Base-by-base conservation (phyloP, 371 early-diverging fungal genomes). In the Apophysomyces ossiformis region DNA sequence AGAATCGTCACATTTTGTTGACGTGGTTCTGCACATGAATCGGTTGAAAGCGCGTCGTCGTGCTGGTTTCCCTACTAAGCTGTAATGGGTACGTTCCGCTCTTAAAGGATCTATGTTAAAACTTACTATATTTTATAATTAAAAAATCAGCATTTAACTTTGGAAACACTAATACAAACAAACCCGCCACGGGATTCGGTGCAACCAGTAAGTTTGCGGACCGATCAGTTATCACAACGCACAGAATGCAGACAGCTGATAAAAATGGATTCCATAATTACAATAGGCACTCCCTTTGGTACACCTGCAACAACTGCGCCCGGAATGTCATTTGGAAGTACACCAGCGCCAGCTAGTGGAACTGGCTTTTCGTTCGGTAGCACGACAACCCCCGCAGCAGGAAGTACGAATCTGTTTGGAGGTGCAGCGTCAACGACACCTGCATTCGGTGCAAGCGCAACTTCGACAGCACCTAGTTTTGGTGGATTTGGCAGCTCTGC, bases 101-200 rank as follows among this genome's bases (percentile, higher is more conserved):
- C 9, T 4, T 50, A 9, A 21, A 50, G 0, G 54, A 50, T 50
- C 21, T 26, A 21, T 26, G 9, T 7, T 9, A 9, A 21, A 21
- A 50, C 21, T 50, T 4, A 50, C 41, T 41, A 11, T 41, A 41
- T 41, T 41, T 41, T 13, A 26, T 0, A 50, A 32, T 50, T 18
- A 9, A 50, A 26, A 26, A 26, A 26, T 11, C 5, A 77, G 78
- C 78, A 26, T 77, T 77, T 47, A 72, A 63, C 62, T 77, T 77
- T 58, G 69, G 70, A 64, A 70, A 68, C 35, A 68, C 18, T 39
- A 75, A 58, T 41, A 38, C 72, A 58, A 74, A 72, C 62, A 72
- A 75, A 38, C 78, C 68, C 54, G 69, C 58, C 16, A 65, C 65
- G 13, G 69, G 72, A 39, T 72, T 72, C 56, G 60, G 64, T 39